A percentile compares a stretch with the other conserved stretches of the same genome.
Evolutionary conservation across 2,329 filamentous ascomycete genomes (phyloP).

Genomic region (Colletotrichum phormii): DNA sequence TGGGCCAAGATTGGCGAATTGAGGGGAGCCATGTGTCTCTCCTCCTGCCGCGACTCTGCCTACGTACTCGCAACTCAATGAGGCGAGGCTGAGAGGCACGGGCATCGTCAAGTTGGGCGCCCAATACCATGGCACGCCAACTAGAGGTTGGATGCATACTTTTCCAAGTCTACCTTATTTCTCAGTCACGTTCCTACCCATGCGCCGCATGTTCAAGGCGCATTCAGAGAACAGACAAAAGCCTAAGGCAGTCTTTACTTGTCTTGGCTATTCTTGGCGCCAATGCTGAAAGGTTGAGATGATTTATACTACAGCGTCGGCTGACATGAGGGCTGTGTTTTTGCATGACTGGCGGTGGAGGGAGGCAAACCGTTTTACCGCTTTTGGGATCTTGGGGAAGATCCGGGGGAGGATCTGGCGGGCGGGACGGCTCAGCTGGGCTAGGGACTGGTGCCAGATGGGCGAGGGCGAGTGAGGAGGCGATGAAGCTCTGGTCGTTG

Average conservation of each 20-base stretch:
- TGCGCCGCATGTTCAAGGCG: not conserved
- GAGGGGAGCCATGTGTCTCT: not conserved
- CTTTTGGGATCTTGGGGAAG: not conserved
- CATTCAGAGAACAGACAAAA: not conserved
- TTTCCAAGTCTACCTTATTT: not conserved
- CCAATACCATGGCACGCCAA: not conserved
- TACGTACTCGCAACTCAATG: not conserved
- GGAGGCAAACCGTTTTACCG: not conserved
- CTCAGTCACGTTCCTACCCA: not conserved
- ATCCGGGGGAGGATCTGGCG: not conserved
- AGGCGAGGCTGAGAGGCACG: not conserved
- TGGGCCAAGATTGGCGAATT: not conserved
- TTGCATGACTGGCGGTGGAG: not conserved
- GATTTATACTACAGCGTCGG: not conserved
- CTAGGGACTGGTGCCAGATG: not conserved
- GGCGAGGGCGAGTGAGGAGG: not conserved
- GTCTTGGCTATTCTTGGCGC: conserved; percentile 4
- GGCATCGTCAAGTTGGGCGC: not conserved
- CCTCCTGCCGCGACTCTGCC: not conserved
- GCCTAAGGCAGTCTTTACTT: not conserved
- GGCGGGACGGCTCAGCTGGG: not conserved
- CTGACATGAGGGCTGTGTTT: not conserved
- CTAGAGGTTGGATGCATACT: not conserved
- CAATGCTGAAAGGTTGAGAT: not conserved
- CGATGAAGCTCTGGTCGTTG: not conserved